Evolutionary conservation across 345 rosid species (phyloP), one percentile per base, ranked within the genome.

Genomic region (Conringia planisiliqua): DNA sequence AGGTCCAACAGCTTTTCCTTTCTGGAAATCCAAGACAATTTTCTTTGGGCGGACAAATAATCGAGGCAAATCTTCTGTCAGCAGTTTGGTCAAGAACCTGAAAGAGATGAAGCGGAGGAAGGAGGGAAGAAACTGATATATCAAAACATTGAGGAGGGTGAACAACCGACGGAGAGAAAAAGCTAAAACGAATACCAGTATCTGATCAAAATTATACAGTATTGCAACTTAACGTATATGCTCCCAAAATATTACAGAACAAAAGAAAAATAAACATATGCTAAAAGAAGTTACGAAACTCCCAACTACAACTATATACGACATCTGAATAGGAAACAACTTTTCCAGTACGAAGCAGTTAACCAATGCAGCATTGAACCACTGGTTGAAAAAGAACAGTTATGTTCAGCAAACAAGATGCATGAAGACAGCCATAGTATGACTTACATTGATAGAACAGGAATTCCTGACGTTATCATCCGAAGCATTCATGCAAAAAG

Each of bases 21-120:
- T 90, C 54, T 90, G 92, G 73, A 92, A 95, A 86, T 95, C 99
- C 85, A 95, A 83, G 70, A 95, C 97, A 76, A 95, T 95, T 88
- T 92, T 95, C 84, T 92, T 92, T 69, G 99, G 99, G 32, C 97
- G 97, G 66, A 92, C 98, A 85, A 95, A 95, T 73, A 92, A 71
- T 66, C 80, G 85, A 65, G 99, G 99, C 89, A 92, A 78, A 83
- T 95, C 98, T 83, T 80, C 97, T 18, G 98, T 95, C 44, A 92
- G 90, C 81, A 92, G 91, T 78, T 95, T 92, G 42, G 76, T 92
- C 86, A 95, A 86, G 84, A 95, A 92, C 97, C 98, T 95, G 75
- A 68, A 62, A 65, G 61, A 71, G 68, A 50, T 29, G 46, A 54
- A 77, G 61, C 63, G 1, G 71, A 62, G 24, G 39, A 68, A 60